phyloP scores from a whole-genome alignment of 768 basidiomycete species.

The Lanmaoa pseudosensibilis region DNA sequence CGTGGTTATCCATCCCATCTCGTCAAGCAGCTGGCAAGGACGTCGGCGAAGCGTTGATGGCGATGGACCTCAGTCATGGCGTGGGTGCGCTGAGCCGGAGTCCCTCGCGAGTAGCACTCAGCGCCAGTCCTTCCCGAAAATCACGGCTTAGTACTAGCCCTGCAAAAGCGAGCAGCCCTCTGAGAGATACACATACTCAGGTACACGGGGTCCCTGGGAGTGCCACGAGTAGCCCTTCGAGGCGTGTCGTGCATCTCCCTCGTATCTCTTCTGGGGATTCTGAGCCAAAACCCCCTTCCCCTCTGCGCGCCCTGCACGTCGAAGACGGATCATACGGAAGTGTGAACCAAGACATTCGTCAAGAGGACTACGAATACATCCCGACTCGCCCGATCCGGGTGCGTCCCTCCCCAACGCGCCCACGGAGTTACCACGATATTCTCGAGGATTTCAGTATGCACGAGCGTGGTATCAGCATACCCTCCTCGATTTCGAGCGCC shows the following conservation, averaged over 20 bases:
- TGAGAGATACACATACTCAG: slow-evolving; percentile 15
- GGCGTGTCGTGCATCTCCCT: slow-evolving; percentile 21
- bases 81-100: slow-evolving; percentile 22
- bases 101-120: slow-evolving; percentile 21
- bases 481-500: slow-evolving; percentile 32
- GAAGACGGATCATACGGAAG: neutral
- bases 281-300: slow-evolving; percentile 10
- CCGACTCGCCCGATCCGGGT: slow-evolving; percentile 29
- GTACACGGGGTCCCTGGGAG: slow-evolving; percentile 9
- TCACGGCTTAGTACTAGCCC: slow-evolving; percentile 26
- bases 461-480: slow-evolving; percentile 30
- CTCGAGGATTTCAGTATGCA: slow-evolving; percentile 59
- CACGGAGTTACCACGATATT: slow-evolving; percentile 66
- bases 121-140: slow-evolving; percentile 23
- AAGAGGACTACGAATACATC: slow-evolving; percentile 6
- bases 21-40: slow-evolving; percentile 19
- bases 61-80: slow-evolving; percentile 33
- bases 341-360: neutral
- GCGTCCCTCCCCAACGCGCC: slow-evolving; percentile 40
- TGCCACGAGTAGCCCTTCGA: slow-evolving; percentile 23
- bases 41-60: slow-evolving; percentile 38
- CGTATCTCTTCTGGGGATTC: slow-evolving; percentile 20
- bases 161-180: slow-evolving; percentile 18
- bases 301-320: neutral
- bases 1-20: slow-evolving; percentile 33